These are phyloP conservation scores for Sporothrix sp. DNA, from an alignment of 2,329 filamentous ascomycete species.

Conservation along the genomic window DNA sequence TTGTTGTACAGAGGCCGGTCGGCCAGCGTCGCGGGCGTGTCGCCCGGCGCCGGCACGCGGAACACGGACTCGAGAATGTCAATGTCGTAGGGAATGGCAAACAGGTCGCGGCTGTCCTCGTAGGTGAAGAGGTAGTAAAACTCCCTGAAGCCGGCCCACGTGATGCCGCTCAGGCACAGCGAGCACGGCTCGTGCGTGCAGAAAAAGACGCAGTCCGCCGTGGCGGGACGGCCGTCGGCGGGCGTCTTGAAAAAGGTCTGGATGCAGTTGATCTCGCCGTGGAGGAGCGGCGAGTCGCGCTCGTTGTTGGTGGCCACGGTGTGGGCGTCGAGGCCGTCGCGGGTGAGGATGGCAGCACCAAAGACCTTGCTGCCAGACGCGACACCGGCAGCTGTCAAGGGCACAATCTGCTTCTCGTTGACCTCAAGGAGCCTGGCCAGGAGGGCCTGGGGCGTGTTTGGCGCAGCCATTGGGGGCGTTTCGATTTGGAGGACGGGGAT, in stretches of 20 bases:
- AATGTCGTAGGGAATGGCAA: conserved; percentile 47
- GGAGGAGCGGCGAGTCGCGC: conserved; percentile 42
- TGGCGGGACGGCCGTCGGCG: conserved; percentile 23
- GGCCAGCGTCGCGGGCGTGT: conserved; percentile 30
- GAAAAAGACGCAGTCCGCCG: conserved; percentile 45
- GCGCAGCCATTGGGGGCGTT: background rate
- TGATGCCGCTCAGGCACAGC: conserved; percentile 46
- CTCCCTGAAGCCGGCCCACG: conserved; percentile 47
- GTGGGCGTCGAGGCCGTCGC: conserved; percentile 31
- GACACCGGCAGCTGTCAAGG: conserved; percentile 40
- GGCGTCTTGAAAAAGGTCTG: conserved; percentile 42
- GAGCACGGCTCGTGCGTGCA: conserved; percentile 51
- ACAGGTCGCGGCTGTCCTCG: conserved; percentile 46
- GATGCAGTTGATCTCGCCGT: conserved; percentile 53
- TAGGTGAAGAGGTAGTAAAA: conserved; percentile 52
- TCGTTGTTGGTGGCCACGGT: conserved; percentile 49
- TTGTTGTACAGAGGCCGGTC: conserved; percentile 41
- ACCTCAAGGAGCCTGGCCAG: conserved; percentile 32
- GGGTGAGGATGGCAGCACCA: conserved; percentile 43
- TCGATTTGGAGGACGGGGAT: background rate
- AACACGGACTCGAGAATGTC: conserved; percentile 48
- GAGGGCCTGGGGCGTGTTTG: conserved; percentile 23
- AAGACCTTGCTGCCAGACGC: conserved; percentile 46
- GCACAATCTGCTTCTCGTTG: conserved; percentile 39
- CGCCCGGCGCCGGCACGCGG: conserved; percentile 32